Conservation (phyloP, 768 basidiomycete species). For the Rhodosporidiobolus odoratus region DNA sequence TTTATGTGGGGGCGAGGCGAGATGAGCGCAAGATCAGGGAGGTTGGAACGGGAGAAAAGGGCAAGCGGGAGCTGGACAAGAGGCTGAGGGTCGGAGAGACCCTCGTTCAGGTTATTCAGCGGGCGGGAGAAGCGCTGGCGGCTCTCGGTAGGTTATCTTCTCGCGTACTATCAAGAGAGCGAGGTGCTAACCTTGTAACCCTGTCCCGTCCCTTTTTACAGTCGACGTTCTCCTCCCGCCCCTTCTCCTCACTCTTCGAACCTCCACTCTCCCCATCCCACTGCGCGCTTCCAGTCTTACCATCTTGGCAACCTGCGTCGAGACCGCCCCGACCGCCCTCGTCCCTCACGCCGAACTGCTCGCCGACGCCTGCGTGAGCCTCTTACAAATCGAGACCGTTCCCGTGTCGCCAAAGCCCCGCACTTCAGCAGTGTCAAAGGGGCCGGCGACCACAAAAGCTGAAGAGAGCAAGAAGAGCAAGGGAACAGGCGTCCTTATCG, state of each 20-base stretch:
- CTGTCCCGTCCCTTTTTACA: conserved; percentile 30
- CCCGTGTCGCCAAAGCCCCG: neutral
- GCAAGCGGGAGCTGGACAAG: conserved; percentile 60
- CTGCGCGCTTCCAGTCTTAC: conserved; percentile 65
- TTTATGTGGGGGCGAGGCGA: conserved; percentile 55
- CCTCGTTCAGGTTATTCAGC: conserved; percentile 65
- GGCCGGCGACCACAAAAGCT: conserved; percentile 44
- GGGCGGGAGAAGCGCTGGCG: conserved; percentile 64
- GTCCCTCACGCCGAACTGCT: conserved; percentile 62
- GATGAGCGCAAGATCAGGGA: conserved; percentile 50
- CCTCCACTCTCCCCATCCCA: conserved; percentile 60
- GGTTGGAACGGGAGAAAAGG: conserved; percentile 49
- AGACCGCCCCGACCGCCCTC: conserved; percentile 60
- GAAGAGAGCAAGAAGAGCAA: conserved; percentile 41
- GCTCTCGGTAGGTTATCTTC: conserved; percentile 57
- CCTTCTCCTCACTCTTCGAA: conserved; percentile 61
- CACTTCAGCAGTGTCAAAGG: neutral
- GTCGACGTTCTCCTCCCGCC: conserved; percentile 68
- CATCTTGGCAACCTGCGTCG: conserved; percentile 66
- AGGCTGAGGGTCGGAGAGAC: conserved; percentile 79
- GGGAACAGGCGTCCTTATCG: conserved; percentile 49
- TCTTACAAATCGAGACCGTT: conserved; percentile 53
- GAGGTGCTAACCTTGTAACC: neutral
- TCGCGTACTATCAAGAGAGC: too few relatives aligned
- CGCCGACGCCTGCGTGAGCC: conserved; percentile 64